phyloP scores from a whole-genome alignment of 805 yeast species.

The Ogataea chonburiensis region DNA sequence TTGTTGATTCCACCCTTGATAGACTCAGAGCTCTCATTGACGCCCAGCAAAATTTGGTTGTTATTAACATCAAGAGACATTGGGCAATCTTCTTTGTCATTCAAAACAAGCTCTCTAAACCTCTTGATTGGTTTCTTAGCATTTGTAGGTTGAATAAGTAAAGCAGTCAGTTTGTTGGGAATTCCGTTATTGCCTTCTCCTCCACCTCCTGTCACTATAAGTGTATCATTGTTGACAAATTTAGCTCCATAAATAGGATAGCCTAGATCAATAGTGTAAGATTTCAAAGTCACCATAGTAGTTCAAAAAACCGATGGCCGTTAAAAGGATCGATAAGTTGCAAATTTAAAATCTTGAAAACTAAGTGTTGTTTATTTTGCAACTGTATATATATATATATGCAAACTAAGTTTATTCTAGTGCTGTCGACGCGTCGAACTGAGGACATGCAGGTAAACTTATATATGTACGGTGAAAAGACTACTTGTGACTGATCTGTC shows the following conservation, averaged over 20 bases:
- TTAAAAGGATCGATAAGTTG: too few relatives aligned
- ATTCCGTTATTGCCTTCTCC: conserved; percentile 92
- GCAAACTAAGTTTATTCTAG: too few relatives aligned
- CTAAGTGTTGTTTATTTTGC: too few relatives aligned
- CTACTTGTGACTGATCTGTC: too few relatives aligned
- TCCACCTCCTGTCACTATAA: conserved; percentile 89
- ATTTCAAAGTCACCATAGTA: conserved; percentile 29
- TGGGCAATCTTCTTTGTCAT: conserved; percentile 80
- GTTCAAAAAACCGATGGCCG: too few relatives aligned
- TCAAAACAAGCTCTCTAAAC: conserved; percentile 52
- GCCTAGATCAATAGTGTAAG: conserved; percentile 39
- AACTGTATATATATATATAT: too few relatives aligned
- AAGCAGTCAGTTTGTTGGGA: conserved; percentile 75
- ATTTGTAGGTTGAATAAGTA: conserved; percentile 54
- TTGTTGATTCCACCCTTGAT: conserved; percentile 63
- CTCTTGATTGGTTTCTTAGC: conserved; percentile 49
- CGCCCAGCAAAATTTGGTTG: conserved; percentile 63
- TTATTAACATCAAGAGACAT: conserved; percentile 67
- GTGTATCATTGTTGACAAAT: conserved; percentile 57
- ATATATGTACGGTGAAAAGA: too few relatives aligned
- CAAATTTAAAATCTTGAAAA: too few relatives aligned
- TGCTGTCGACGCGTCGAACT: too few relatives aligned
- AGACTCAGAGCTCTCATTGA: conserved; percentile 64
- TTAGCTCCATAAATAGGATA: conserved; percentile 82
- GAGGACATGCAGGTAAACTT: too few relatives aligned